phyloP scores from a whole-genome alignment of 2,329 filamentous ascomycete genomes.

The Alternaria longipes region DNA sequence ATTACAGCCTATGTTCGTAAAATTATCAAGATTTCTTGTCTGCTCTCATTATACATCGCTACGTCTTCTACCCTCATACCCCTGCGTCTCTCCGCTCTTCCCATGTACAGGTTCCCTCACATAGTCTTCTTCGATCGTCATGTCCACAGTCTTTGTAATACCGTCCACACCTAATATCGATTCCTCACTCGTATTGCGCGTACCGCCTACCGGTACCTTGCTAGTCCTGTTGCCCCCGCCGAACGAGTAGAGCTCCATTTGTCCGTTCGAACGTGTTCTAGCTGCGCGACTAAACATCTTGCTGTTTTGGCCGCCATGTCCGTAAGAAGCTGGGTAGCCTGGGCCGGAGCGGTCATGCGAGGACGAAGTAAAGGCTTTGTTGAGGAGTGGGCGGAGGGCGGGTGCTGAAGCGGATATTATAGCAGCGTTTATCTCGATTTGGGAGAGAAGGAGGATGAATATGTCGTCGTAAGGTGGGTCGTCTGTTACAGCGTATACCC shows the following conservation, averaged over 20 bases:
- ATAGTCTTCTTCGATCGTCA: background rate
- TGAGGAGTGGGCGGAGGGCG: conserved; percentile 50
- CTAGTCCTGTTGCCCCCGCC: conserved; percentile 5
- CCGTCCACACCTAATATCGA: conserved; percentile 15
- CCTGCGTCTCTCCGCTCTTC: background rate
- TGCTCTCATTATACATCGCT: background rate
- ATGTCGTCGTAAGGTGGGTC: conserved; percentile 29
- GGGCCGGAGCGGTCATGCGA: conserved; percentile 8
- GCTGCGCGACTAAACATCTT: background rate
- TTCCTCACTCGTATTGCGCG: conserved; percentile 22
- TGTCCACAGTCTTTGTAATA: conserved; percentile 23
- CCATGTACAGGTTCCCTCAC: background rate
- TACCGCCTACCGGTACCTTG: background rate
- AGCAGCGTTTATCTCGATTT: conserved; percentile 54
- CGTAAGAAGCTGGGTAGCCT: background rate
- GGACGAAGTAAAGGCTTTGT: conserved; percentile 12
- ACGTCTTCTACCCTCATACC: background rate
- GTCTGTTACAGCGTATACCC: conserved; percentile 26
- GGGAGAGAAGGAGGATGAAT: conserved; percentile 50
- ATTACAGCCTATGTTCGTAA: too few relatives aligned
- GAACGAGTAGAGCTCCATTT: conserved; percentile 19
- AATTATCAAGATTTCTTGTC: too few relatives aligned
- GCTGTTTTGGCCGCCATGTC: background rate
- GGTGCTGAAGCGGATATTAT: conserved; percentile 54
- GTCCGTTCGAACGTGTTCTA: conserved; percentile 13